Base-by-base conservation (phyloP, 306 rosid species). In the Medicago truncatula region DNA sequence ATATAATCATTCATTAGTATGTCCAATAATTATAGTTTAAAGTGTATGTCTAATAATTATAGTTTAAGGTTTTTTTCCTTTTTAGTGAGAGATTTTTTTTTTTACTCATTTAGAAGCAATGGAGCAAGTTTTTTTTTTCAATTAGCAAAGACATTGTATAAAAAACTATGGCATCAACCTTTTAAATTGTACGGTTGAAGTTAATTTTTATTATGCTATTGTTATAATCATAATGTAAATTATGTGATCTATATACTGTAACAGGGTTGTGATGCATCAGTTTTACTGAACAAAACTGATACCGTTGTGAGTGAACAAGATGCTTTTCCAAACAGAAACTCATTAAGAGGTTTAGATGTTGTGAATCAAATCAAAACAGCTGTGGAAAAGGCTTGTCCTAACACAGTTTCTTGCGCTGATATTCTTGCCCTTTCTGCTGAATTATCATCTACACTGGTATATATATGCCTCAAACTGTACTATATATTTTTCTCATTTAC, bases 201-300 rank as follows among this genome's bases (percentile, higher is more conserved):
- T n/a, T n/a, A n/a, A n/a, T n/a, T n/a, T n/a, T n/a, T n/a, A 34
- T 31, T 31, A 53, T 7, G 23, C 13, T 53, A 17, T 53, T 53
- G 11, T 53, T 17, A 18, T 53, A 53, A 17, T 3, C 17, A 8
- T 53, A 18, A 9, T 54, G 1, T 25, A 12, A 2, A 52, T 13
- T 52, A 7, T 53, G 12, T 53, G 23, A 53, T 53, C 12, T 4
- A 59, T 57, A 3, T n/a, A 4, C 8, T 13, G 8, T 53, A 71
- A 46, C 65, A 88, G 92, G 92, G 92, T 0, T 88, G 92, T 78
- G 94, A 89, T 12, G 91, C 47, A 28, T 89, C 94, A 13, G 40
- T 89, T 43, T 80, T 89, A 70, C 61, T 89, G 83, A 86, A 87
- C 83, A 70, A 72, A 78, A 81, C 84, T 0, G 81, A 64, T 0